Evolutionary conservation across 176 grass and related monocot species (phyloP), one percentile per base, ranked within the genome.

Genomic region (Rhynchospora breviuscula): DNA sequence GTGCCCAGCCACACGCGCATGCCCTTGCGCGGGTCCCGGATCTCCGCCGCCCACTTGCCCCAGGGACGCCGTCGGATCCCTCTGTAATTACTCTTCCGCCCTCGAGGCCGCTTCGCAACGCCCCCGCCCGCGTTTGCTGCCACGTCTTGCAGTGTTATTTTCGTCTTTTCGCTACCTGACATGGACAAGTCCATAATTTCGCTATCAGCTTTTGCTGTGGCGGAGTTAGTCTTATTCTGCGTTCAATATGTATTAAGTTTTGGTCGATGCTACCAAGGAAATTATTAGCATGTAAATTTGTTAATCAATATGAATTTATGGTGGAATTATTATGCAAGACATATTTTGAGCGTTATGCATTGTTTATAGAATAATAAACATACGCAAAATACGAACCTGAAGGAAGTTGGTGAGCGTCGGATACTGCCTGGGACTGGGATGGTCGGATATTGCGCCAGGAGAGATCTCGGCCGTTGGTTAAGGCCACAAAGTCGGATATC

Each of bases 11-110:
- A 82, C 0, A 82, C 80, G 5, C 80, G 80, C 80, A 82, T 82
- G 61, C 80, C 80, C 19, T 82, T 82, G 19, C 21, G n/a, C 15
- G 80, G 80, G 19, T 82, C 80, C 3, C 80, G 57, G 61, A 82
- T 82, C 59, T 82, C 80, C 2, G 80, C 80, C 7, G 58, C 80
- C 80, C 80, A 82, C 52, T 82, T 82, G n/a, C 80, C 80, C 80
- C 80, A 82, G 11, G 80, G 80, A 1, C 80, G 61, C 10, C 13
- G 61, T 2, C 62, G 43, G 33, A 82, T 67, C n/a, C 80, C 80
- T 17, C 80, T 10, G 80, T 26, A 82, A 49, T 53, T 67, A 26
- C 60, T 82, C 61, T 82, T 82, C 29, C 80, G 62, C 40, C 57
- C 59, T 13, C 59, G 60, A 19, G 59, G 7, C 7, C 23, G 17